Evolutionary conservation across 139 green algal genomes (phyloP).

Genomic region (Pseudopediastrum boryanum): DNA sequence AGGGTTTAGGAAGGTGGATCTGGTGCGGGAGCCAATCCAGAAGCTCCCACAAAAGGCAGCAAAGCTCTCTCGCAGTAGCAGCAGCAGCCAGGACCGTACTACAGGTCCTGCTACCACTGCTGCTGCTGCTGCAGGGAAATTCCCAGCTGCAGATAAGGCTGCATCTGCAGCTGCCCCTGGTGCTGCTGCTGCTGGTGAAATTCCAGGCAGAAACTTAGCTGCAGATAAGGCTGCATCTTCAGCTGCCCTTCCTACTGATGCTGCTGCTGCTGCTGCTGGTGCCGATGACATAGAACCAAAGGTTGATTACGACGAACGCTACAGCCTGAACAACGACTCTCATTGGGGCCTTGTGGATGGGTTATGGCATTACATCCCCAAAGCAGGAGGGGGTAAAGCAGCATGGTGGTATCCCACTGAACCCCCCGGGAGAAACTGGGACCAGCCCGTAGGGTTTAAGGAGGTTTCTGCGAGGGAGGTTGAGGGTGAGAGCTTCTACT

Average conservation of each 20-base stretch:
- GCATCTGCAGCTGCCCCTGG: background rate
- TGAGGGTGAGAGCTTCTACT: constrained; percentile 73
- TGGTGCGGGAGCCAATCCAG: constrained; percentile 53
- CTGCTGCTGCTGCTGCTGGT: background rate
- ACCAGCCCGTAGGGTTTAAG: background rate
- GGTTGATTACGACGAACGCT: too few species aligned
- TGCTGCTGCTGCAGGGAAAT: background rate
- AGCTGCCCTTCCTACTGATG: background rate
- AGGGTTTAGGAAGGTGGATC: constrained; percentile 66
- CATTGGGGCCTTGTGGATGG: constrained; percentile 1
- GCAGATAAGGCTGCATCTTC: background rate
- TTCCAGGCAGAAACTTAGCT: background rate
- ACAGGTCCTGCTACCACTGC: background rate
- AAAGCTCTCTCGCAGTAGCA: constrained; percentile 3
- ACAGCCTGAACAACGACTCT: background rate
- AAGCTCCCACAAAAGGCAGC: background rate
- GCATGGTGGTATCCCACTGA: background rate
- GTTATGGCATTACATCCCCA: background rate
- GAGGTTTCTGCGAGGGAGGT: background rate
- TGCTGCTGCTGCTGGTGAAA: constrained; percentile 7
- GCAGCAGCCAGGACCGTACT: background rate
- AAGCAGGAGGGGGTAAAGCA: background rate
- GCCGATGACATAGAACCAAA: too few species aligned
- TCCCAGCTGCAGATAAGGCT: background rate
- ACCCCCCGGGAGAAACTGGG: background rate